Percentiles rank a stretch among this genome's conserved stretches.
These are phyloP conservation scores for Saccharomyces hybrid DNA, from an alignment of 1,139 yeast species.

Conservation along the genomic window DNA sequence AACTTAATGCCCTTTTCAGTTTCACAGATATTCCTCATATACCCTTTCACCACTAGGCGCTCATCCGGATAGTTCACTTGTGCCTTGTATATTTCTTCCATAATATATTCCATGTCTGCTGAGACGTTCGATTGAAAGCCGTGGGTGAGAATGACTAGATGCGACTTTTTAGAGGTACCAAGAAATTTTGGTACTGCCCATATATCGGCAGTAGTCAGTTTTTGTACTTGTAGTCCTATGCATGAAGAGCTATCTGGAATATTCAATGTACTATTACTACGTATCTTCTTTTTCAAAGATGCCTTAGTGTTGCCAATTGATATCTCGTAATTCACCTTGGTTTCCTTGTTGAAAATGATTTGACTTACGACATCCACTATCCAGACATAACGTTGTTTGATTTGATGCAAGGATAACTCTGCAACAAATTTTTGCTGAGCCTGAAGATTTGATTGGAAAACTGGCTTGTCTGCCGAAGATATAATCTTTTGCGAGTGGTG, in stretches of 20 bases:
- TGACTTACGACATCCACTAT: slow-evolving; percentile 77
- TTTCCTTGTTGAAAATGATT: slow-evolving; percentile 63
- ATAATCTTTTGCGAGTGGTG: slow-evolving; percentile 48
- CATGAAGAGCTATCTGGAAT: slow-evolving; percentile 18
- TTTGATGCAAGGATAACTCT: slow-evolving; percentile 42
- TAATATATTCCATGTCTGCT: slow-evolving; percentile 80
- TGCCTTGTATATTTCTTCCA: slow-evolving; percentile 66
- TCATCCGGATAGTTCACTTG: slow-evolving; percentile 38
- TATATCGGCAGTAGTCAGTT: slow-evolving; percentile 57
- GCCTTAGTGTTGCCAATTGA: slow-evolving; percentile 45
- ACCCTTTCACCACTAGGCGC: slow-evolving; percentile 73
- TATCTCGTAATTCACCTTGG: slow-evolving; percentile 66
- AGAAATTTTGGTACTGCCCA: slow-evolving; percentile 39
- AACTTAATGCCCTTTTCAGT: slow-evolving; percentile 89
- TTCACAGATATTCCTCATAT: slow-evolving; percentile 72
- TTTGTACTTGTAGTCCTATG: slow-evolving; percentile 15
- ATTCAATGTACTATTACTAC: background rate
- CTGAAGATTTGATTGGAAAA: slow-evolving; percentile 62
- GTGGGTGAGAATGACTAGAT: slow-evolving; percentile 51
- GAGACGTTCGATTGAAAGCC: slow-evolving; percentile 88
- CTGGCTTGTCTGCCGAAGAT: slow-evolving; percentile 68
- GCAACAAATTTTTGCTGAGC: slow-evolving; percentile 60
- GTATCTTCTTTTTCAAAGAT: background rate
- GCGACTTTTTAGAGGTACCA: slow-evolving; percentile 13
- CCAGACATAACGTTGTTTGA: slow-evolving; percentile 55